Conservation (phyloP, 176 grass and related monocot genomes). For the Oropetium thomaeum region DNA sequence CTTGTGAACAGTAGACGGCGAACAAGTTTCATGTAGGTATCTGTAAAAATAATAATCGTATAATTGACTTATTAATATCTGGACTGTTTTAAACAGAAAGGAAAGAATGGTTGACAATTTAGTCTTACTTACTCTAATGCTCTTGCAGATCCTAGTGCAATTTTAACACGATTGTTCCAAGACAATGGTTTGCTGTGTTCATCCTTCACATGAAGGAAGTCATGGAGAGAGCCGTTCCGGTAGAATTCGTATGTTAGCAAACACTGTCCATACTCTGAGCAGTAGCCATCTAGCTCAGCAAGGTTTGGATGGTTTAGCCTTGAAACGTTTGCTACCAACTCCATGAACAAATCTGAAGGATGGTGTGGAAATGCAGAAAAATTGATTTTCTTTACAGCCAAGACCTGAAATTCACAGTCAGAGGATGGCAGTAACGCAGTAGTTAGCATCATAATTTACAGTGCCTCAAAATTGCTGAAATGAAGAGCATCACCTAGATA, state of each 20-base stretch:
- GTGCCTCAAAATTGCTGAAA: too few species aligned
- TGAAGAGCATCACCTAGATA: neutral
- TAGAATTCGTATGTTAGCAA: constrained; percentile 75
- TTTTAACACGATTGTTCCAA: constrained; percentile 90
- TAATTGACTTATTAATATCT: neutral
- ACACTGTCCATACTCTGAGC: constrained; percentile 84
- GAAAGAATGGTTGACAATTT: neutral
- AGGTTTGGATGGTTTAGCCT: constrained; percentile 76
- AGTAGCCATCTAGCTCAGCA: constrained; percentile 77
- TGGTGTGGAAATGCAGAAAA: constrained; percentile 50
- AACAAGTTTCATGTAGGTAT: constrained; percentile 95
- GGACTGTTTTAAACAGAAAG: neutral
- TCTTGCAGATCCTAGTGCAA: constrained; percentile 89
- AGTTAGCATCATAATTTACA: constrained; percentile 1
- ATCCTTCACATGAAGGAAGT: constrained; percentile 63
- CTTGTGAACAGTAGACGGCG: constrained; percentile 73
- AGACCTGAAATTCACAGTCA: constrained; percentile 44
- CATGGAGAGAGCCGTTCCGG: constrained; percentile 63
- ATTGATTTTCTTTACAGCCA: constrained; percentile 86
- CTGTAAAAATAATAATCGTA: constrained; percentile 35
- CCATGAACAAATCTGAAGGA: constrained; percentile 67
- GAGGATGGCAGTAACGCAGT: neutral
- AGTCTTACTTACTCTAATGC: constrained; percentile 79
- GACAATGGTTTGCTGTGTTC: constrained; percentile 56
- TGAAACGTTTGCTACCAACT: constrained; percentile 72